Conservation (phyloP, 192 early-diverging fungal species). For the Haplosporangium gracile region DNA sequence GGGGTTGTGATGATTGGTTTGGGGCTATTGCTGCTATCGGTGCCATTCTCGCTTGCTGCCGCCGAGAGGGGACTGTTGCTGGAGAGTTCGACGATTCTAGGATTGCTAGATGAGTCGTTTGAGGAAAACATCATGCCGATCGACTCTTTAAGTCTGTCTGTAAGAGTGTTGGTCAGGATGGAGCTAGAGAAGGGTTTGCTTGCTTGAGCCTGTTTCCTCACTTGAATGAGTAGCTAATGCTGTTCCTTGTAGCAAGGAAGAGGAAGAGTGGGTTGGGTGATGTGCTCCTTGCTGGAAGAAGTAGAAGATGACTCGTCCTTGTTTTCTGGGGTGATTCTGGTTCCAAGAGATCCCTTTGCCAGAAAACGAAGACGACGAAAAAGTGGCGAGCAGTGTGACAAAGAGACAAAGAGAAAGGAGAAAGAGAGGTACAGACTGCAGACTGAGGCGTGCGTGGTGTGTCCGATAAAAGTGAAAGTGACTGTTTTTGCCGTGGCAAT, state of each 20-base stretch:
- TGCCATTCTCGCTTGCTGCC: background rate
- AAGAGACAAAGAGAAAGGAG: background rate
- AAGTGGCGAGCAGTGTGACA: background rate
- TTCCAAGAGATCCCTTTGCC: background rate
- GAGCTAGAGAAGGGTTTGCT: background rate
- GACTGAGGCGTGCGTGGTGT: background rate
- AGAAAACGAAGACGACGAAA: background rate
- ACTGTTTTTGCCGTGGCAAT: background rate
- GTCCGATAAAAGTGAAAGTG: background rate
- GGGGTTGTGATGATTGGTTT: conserved; percentile 30
- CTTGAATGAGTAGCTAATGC: background rate
- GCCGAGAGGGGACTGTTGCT: conserved; percentile 19
- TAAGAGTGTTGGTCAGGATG: background rate
- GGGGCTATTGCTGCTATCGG: background rate
- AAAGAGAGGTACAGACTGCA: background rate
- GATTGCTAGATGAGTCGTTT: conserved; percentile 19
- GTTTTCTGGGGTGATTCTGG: background rate
- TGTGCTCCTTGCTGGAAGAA: background rate
- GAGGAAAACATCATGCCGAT: conserved; percentile 19
- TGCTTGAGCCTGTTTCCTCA: background rate
- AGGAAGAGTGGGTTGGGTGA: background rate
- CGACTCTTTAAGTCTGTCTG: background rate
- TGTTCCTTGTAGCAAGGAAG: background rate
- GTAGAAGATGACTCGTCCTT: background rate
- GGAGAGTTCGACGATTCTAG: conserved; percentile 43